These are phyloP conservation scores for Fragaria nilgerrensis DNA, from an alignment of 306 rosid genomes.

Conservation along the genomic window DNA sequence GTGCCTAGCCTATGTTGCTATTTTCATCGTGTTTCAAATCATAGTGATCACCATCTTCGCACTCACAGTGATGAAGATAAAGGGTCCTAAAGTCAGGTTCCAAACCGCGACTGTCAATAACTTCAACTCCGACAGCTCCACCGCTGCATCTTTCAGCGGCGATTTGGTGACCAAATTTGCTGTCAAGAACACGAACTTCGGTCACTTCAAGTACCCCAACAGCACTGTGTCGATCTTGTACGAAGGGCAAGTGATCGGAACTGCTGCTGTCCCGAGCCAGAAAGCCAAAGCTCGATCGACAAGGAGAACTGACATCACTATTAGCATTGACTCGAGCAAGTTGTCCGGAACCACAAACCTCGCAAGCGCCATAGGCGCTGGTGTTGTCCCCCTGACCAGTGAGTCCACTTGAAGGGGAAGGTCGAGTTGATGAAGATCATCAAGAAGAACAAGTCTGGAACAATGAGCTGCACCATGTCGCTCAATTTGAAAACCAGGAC, in stretches of 20 bases:
- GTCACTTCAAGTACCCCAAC: slow-evolving; percentile 25
- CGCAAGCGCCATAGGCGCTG: slow-evolving; percentile 5
- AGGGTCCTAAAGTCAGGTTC: slow-evolving; percentile 39
- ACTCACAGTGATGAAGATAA: slow-evolving; percentile 45
- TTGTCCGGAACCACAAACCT: slow-evolving; percentile 9
- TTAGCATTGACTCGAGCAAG: slow-evolving; percentile 17
- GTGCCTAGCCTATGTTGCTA: slow-evolving; percentile 45
- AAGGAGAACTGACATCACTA: slow-evolving; percentile 2
- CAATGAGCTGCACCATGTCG: slow-evolving; percentile 30
- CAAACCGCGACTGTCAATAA: background rate
- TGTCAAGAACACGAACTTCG: slow-evolving; percentile 35
- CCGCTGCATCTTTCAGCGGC: slow-evolving; percentile 19
- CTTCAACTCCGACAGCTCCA: background rate
- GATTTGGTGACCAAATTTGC: slow-evolving; percentile 18
- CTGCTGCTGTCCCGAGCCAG: slow-evolving; percentile 3
- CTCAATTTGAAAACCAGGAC: slow-evolving; percentile 4
- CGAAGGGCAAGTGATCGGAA: slow-evolving; percentile 18
- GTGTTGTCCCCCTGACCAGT: slow-evolving; percentile 21
- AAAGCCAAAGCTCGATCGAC: slow-evolving; percentile 26
- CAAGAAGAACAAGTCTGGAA: slow-evolving; percentile 34
- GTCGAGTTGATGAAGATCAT: slow-evolving; percentile 27
- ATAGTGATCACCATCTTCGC: slow-evolving; percentile 35
- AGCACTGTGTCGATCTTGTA: slow-evolving; percentile 27
- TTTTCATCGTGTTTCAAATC: slow-evolving; percentile 32
- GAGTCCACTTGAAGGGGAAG: slow-evolving; percentile 31